A percentile compares a stretch with the other conserved stretches of the same genome.
These are phyloP conservation scores for Aspergillus nomiae DNA, from an alignment of 2,329 filamentous ascomycete genomes.

Conservation along the genomic window DNA sequence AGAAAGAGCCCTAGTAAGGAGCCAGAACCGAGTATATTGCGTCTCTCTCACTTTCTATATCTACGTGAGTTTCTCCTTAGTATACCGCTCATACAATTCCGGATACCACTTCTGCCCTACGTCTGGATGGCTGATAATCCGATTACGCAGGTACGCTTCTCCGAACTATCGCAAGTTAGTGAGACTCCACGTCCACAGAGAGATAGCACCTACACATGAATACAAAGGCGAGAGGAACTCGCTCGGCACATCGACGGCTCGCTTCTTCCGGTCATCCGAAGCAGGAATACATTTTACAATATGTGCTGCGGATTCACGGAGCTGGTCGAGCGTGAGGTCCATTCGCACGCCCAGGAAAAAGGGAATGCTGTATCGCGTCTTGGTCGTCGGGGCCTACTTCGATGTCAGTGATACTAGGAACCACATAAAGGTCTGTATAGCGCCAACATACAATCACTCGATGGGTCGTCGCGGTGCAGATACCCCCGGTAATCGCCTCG, in stretches of 20 bases:
- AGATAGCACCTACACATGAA: conserved; percentile 31
- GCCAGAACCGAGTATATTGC: too few species aligned
- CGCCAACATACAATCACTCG: conserved; percentile 33
- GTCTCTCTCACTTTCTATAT: too few species aligned
- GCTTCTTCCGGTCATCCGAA: conserved; percentile 33
- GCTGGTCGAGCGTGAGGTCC: conserved; percentile 51
- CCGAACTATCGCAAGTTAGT: conserved; percentile 28
- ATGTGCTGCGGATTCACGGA: conserved; percentile 34
- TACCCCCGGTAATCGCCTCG: conserved; percentile 58
- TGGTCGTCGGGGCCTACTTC: conserved; percentile 35
- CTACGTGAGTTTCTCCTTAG: conserved; percentile 22
- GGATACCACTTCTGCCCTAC: conserved; percentile 40
- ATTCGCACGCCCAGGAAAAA: conserved; percentile 59
- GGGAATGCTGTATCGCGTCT: conserved; percentile 50
- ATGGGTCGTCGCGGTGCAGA: conserved; percentile 49
- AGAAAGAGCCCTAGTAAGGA: too few species aligned
- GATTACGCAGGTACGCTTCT: conserved; percentile 39
- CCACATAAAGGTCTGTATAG: not conserved
- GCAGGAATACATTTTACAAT: conserved; percentile 34
- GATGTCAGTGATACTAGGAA: not conserved
- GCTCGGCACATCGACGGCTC: conserved; percentile 38
- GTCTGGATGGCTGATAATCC: conserved; percentile 40
- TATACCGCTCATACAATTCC: conserved; percentile 32
- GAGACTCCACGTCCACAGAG: not conserved
- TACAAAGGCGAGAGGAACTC: conserved; percentile 40